Conservation (phyloP, 1,284 basidiomycete species). For the Pholiota adiposa region DNA sequence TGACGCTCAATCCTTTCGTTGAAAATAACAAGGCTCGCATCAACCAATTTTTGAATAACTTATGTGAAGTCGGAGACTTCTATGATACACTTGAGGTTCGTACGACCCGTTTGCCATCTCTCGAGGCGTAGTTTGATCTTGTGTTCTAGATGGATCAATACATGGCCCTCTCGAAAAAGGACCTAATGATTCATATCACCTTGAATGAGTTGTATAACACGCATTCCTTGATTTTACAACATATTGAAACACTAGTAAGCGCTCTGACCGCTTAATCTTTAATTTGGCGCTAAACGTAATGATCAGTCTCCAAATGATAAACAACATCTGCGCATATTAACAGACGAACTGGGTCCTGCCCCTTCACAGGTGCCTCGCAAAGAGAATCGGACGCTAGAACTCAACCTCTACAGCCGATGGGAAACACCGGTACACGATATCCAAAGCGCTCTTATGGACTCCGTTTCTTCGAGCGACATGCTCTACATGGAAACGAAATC, state of each 20-base stretch:
- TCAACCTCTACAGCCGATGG: slow-evolving; percentile 96
- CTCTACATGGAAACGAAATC: slow-evolving; percentile 99
- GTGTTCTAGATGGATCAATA: slow-evolving; percentile 94
- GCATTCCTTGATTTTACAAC: slow-evolving; percentile 92
- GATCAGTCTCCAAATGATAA: slow-evolving; percentile 93
- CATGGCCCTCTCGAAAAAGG: slow-evolving; percentile 99
- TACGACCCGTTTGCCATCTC: slow-evolving; percentile 1
- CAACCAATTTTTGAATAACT: slow-evolving; percentile 94
- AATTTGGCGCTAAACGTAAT: slow-evolving; percentile 3
- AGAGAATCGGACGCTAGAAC: slow-evolving; percentile 94
- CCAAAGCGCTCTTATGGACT: slow-evolving; percentile 95
- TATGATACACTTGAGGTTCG: slow-evolving; percentile 96
- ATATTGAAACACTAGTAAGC: slow-evolving; percentile 91
- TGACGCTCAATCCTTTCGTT: slow-evolving; percentile 96
- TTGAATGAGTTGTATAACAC: slow-evolving; percentile 99
- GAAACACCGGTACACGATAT: slow-evolving; percentile 99
- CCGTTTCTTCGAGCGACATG: slow-evolving; percentile 97
- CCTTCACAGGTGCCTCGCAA: slow-evolving; percentile 96
- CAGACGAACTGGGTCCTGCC: slow-evolving; percentile 93
- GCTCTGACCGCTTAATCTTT: slow-evolving; percentile 4
- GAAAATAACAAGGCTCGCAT: slow-evolving; percentile 98
- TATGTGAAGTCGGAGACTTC: slow-evolving; percentile 99
- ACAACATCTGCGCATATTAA: slow-evolving; percentile 94
- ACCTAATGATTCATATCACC: slow-evolving; percentile 98
- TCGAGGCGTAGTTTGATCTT: no score